Base-by-base conservation (phyloP, 768 basidiomycete species). In the Russula vinacea region DNA sequence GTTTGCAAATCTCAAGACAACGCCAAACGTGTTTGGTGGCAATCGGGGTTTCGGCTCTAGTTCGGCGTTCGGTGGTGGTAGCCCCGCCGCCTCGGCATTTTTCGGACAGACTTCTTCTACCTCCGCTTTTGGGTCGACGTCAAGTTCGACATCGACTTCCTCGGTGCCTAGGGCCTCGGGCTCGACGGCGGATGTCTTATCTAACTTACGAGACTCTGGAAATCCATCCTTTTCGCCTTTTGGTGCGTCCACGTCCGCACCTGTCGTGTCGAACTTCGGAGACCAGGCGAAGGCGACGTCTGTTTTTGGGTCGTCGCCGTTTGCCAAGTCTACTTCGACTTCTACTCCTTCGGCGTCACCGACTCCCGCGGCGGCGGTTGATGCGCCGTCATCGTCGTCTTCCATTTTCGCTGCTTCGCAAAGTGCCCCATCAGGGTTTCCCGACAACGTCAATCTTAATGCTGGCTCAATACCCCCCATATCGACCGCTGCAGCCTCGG, bases 1-100 rank as follows among this genome's bases (percentile, higher is more conserved):
- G 11, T 79, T 80, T 63, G 73, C 77, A 45, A 71, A 71, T 56
- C 59, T 79, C 8, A 68, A 71, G 13, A 68, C 76, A 0, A 66
- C 70, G 5, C 73, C 74, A 1, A 80, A 76, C 40, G 71, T 69
- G 6, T 80, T 79, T 60, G 74, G 74, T 1, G 29, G 29, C 29
- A 71, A 58, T 9, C 32, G 39, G 19, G 6, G 44, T 17, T 70
- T 68, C 42, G 42, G 74, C 53, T 58, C 59, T 14, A 40, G 61
- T 40, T 57, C 72, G 17, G 66, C 62, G 2, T 71, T 71, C 24
- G 66, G 68, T 6, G 57, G 55, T 33, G 65, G 66, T 9, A 57
- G 53, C 5, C 53, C 68, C 39, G 6, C 10, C 35, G 2, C 64
- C 0, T 71, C 71, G 8, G 65, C 67, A 5, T 72, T 70, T 40